Percentiles rank a stretch among this genome's conserved stretches.
phyloP scores from a whole-genome alignment of 208 protist genomes.

The Paratrypanosoma confusum region DNA sequence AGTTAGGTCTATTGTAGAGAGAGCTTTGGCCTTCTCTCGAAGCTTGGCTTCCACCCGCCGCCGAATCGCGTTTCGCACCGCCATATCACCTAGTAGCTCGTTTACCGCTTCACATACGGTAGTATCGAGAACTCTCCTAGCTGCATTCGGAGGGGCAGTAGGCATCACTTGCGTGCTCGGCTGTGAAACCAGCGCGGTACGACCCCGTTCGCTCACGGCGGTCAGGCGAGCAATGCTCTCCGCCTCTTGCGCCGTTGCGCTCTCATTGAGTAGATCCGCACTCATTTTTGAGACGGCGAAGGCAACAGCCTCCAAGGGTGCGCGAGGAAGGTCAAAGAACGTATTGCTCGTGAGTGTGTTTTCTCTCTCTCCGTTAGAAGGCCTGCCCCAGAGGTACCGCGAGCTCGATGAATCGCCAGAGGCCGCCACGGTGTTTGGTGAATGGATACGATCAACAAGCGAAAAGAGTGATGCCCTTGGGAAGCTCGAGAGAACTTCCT shows the following conservation, averaged over 20 bases:
- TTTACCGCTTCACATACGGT: conserved; percentile 42
- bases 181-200: conserved; percentile 20
- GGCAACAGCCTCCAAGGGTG: conserved; percentile 26
- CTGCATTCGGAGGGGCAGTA: too few species aligned
- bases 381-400: too few species aligned
- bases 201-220: too few species aligned
- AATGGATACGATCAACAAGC: too few species aligned
- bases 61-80: conserved; percentile 44
- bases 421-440: too few species aligned
- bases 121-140: too few species aligned
- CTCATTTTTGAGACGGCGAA: conserved; percentile 36
- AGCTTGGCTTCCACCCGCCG: conserved; percentile 50
- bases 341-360: too few species aligned
- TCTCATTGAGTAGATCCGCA: conserved; percentile 27
- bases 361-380: too few species aligned
- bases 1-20: conserved; percentile 5
- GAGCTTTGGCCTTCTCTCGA: conserved; percentile 9
- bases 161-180: too few species aligned
- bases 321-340: conserved; percentile 25
- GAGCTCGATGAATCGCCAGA: too few species aligned
- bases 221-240: conserved; percentile 3
- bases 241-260: background rate
- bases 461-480: too few species aligned
- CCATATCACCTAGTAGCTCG: conserved; percentile 52
- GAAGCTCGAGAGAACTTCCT: too few species aligned